Evolutionary conservation across 768 basidiomycete species (phyloP).

Genomic region (Phallus indusiatus): DNA sequence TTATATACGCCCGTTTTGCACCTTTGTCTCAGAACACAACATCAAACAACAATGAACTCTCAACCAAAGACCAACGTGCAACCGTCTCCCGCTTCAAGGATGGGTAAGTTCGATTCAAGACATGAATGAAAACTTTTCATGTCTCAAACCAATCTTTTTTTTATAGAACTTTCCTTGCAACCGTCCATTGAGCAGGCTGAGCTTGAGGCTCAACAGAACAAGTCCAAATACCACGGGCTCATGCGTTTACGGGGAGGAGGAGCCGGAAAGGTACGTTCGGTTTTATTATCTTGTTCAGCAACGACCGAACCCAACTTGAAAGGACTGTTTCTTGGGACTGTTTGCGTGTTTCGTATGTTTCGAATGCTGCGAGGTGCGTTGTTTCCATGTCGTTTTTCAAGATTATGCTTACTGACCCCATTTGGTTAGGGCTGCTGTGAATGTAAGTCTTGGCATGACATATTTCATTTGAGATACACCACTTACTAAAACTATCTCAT

Average conservation of each 20-base stretch:
- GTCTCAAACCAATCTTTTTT: too few species aligned
- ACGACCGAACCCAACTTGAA: not conserved
- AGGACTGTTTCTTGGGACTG: constrained; percentile 2
- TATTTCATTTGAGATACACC: not conserved
- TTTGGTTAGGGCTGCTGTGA: constrained; percentile 4
- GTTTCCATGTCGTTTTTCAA: too few species aligned
- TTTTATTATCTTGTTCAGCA: too few species aligned
- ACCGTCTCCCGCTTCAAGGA: constrained; percentile 2
- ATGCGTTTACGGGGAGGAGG: constrained; percentile 8
- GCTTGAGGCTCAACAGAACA: constrained; percentile 3
- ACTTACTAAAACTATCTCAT: not conserved
- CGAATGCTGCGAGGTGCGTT: constrained; percentile 5
- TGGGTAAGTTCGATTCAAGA: not conserved
- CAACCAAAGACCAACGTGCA: not conserved
- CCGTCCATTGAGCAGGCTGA: constrained; percentile 6
- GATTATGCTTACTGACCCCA: not conserved
- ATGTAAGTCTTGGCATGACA: not conserved
- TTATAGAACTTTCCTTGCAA: constrained; percentile 2
- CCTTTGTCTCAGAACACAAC: too few species aligned
- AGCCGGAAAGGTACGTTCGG: not conserved
- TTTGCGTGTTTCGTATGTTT: constrained; percentile 8
- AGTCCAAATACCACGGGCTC: not conserved
- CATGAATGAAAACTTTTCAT: not conserved
- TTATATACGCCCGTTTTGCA: too few species aligned
- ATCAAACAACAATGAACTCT: too few species aligned